Conservation (phyloP, 2,329 filamentous ascomycete genomes). For the Parastagonospora nodorum region DNA sequence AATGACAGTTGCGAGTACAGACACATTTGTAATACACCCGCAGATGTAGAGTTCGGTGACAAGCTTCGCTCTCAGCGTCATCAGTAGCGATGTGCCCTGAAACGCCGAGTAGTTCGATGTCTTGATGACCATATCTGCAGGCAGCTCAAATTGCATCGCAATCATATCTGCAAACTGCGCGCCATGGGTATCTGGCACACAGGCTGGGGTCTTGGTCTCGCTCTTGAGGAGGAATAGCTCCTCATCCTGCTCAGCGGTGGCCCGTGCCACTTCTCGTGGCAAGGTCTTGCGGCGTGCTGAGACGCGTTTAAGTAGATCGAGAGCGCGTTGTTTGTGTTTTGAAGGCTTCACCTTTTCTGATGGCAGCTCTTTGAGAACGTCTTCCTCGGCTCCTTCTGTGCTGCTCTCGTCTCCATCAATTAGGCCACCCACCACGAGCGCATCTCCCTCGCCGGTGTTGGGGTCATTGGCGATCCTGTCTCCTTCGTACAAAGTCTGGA, state of each 20-base stretch:
- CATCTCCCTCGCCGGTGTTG: conserved; percentile 53
- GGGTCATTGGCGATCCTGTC: conserved; percentile 61
- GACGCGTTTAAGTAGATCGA: conserved; percentile 45
- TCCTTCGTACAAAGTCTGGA: conserved; percentile 74
- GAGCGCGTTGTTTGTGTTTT: conserved; percentile 42
- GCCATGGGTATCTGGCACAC: conserved; percentile 51
- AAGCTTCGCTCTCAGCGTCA: conserved; percentile 80
- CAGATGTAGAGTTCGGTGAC: conserved; percentile 90
- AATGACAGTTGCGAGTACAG: conserved; percentile 87
- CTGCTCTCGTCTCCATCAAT: conserved; percentile 41
- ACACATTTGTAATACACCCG: conserved; percentile 83
- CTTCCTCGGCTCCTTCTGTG: conserved; percentile 43
- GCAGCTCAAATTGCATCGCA: conserved; percentile 53
- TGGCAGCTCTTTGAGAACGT: conserved; percentile 30
- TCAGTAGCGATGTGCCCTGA: conserved; percentile 72
- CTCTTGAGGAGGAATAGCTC: conserved; percentile 53
- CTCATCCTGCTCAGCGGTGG: conserved; percentile 48
- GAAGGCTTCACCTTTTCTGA: conserved; percentile 39
- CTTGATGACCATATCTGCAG: conserved; percentile 59
- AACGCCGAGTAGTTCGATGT: conserved; percentile 93
- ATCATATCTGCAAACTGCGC: conserved; percentile 58
- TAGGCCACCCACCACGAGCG: conserved; percentile 49
- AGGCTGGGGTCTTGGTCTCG: conserved; percentile 47
- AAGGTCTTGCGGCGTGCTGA: conserved; percentile 36
- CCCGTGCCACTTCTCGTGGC: conserved; percentile 32